These are phyloP conservation scores for Penstemon newberryi DNA, from an alignment of 257 asterid genomes.

Conservation along the genomic window DNA sequence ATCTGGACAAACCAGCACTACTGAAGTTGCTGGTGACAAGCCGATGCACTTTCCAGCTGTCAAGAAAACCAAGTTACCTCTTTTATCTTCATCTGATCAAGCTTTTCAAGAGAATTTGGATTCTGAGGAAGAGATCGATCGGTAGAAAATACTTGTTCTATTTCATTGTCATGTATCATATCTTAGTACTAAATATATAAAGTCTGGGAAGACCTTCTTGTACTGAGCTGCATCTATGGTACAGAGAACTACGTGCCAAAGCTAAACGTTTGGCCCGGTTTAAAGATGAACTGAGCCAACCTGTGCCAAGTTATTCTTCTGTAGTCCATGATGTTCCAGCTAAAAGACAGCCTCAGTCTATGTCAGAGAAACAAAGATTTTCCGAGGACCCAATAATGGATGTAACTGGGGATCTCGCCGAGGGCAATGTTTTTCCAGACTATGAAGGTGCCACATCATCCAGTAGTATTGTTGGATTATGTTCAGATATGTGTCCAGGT, in stretches of 20 bases:
- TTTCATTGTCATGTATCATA: slow-evolving; percentile 14
- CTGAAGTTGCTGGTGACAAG: slow-evolving; percentile 44
- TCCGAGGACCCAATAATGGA: slow-evolving; percentile 47
- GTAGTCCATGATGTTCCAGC: slow-evolving; percentile 48
- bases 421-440: slow-evolving; percentile 41
- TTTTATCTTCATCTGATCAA: slow-evolving; percentile 46
- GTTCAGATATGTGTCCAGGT: slow-evolving; percentile 99
- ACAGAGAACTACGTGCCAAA: slow-evolving; percentile 81
- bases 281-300: slow-evolving; percentile 67
- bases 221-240: slow-evolving; percentile 28
- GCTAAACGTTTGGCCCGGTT: slow-evolving; percentile 92
- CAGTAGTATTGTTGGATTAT: slow-evolving; percentile 68
- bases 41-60: slow-evolving; percentile 50
- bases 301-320: slow-evolving; percentile 39
- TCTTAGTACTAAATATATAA: slow-evolving; percentile 2
- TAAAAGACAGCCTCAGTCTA: slow-evolving; percentile 47
- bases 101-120: slow-evolving; percentile 45
- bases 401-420: slow-evolving; percentile 44
- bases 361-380: slow-evolving; percentile 39
- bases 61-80: slow-evolving; percentile 72
- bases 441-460: slow-evolving; percentile 54
- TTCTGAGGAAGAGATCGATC: slow-evolving; percentile 51
- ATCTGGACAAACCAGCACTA: slow-evolving; percentile 33
- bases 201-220: slow-evolving; percentile 26
- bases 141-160: slow-evolving; percentile 41